phyloP scores from a whole-genome alignment of 2,329 filamentous ascomycete genomes.

The Alternaria triticina region DNA sequence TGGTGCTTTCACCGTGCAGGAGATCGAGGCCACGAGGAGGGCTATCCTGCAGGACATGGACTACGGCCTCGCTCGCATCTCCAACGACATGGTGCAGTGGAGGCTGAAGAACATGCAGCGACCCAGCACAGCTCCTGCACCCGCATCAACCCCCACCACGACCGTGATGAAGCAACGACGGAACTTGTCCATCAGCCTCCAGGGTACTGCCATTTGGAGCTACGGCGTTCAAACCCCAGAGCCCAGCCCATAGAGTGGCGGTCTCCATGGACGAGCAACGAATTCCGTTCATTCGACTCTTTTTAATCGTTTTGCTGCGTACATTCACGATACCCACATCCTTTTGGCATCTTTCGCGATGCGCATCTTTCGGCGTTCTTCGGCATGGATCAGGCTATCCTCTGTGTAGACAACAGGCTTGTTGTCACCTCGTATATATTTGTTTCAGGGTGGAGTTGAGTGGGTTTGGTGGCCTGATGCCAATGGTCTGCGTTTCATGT shows the following conservation, averaged over 20 bases:
- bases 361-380: slow-evolving; percentile 11
- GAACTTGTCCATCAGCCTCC: slow-evolving; percentile 34
- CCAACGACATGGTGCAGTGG: slow-evolving; percentile 38
- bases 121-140: slow-evolving; percentile 5
- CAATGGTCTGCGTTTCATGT: slow-evolving; percentile 1
- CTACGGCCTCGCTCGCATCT: slow-evolving; percentile 46
- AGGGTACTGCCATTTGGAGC: slow-evolving; percentile 39
- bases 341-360: slow-evolving; percentile 10
- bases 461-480: not conserved
- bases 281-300: slow-evolving; percentile 6
- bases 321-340: slow-evolving; percentile 26
- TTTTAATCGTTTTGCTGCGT: slow-evolving; percentile 10
- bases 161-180: slow-evolving; percentile 20
- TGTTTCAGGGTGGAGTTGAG: not conserved
- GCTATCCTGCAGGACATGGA: slow-evolving; percentile 47
- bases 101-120: slow-evolving; percentile 42
- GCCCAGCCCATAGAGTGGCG: slow-evolving; percentile 42
- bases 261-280: slow-evolving; percentile 1
- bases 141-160: not conserved
- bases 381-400: not conserved
- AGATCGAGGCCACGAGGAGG: slow-evolving; percentile 43
- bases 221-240: slow-evolving; percentile 47
- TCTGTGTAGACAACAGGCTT: not conserved
- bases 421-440: slow-evolving; percentile 1
- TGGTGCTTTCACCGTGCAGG: slow-evolving; percentile 30